A percentile compares a stretch with the other conserved stretches of the same genome.
phyloP scores from a whole-genome alignment of 768 basidiomycete genomes.

The Tephrocybe sp. region DNA sequence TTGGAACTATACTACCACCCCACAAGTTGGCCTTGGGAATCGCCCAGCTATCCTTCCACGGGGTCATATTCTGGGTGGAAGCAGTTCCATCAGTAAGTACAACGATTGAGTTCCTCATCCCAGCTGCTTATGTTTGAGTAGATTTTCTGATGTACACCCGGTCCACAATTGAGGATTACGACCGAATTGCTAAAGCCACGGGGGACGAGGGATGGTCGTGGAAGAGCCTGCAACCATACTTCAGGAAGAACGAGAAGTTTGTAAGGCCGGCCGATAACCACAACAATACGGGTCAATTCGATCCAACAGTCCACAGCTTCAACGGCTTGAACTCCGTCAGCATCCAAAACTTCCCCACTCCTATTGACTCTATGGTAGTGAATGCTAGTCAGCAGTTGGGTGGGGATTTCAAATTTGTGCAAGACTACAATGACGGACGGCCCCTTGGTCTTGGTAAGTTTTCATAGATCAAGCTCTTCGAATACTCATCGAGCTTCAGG shows the following conservation, averaged over 20 bases:
- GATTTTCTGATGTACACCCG: constrained; percentile 25
- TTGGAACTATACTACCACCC: constrained; percentile 37
- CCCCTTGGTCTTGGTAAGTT: constrained; percentile 29
- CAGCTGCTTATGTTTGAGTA: neutral
- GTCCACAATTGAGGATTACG: constrained; percentile 27
- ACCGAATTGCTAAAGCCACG: constrained; percentile 27
- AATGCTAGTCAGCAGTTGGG: constrained; percentile 15
- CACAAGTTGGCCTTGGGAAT: constrained; percentile 28
- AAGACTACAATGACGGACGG: constrained; percentile 30
- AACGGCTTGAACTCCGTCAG: constrained; percentile 20
- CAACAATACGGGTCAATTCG: constrained; percentile 29
- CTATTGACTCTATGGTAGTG: constrained; percentile 18
- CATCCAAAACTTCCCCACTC: constrained; percentile 22
- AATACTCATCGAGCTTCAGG: too few species aligned
- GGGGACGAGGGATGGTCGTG: constrained; percentile 34
- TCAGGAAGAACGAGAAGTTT: constrained; percentile 28
- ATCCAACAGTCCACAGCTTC: constrained; percentile 20
- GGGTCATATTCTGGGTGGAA: constrained; percentile 32
- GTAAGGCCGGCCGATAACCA: constrained; percentile 28
- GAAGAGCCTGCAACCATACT: constrained; percentile 26
- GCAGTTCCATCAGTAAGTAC: constrained; percentile 29
- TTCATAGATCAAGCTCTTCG: too few species aligned
- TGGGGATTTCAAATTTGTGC: constrained; percentile 27
- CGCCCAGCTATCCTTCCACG: constrained; percentile 25
- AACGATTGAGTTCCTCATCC: neutral